A percentile compares a stretch with the other conserved stretches of the same genome.
Conservation (phyloP, 345 rosid species). For the Trapa incisa region DNA sequence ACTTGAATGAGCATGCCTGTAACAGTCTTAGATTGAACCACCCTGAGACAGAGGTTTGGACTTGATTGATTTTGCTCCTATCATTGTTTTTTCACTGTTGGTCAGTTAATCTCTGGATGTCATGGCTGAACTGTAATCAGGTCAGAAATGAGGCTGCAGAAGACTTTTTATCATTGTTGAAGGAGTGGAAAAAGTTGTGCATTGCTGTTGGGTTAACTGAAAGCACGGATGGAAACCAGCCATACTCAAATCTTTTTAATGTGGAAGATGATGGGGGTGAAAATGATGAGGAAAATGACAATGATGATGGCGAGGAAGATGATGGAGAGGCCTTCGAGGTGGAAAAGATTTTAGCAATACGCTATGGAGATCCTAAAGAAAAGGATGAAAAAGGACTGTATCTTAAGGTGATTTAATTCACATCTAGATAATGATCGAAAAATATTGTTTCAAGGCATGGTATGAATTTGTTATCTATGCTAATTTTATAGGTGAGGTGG, state of each 20-base stretch:
- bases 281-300: conserved; percentile 11
- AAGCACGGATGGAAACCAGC: conserved; percentile 12
- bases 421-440: neutral
- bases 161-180: conserved; percentile 38
- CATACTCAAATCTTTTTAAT: conserved; percentile 12
- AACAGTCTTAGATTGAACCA: conserved; percentile 49
- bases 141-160: conserved; percentile 59
- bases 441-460: neutral
- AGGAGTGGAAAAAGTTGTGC: conserved; percentile 57
- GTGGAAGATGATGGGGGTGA: conserved; percentile 13
- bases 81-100: neutral
- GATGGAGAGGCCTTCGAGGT: conserved; percentile 45
- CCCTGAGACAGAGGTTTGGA: conserved; percentile 40
- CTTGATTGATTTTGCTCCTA: neutral
- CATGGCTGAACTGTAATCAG: conserved; percentile 16
- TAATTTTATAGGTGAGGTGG: conserved; percentile 47
- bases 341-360: conserved; percentile 30
- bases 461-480: neutral
- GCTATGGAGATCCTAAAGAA: conserved; percentile 42
- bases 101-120: neutral
- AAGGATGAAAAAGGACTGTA: conserved; percentile 22
- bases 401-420: conserved; percentile 32
- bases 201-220: conserved; percentile 25
- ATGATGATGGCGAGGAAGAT: conserved; percentile 6
- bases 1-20: conserved; percentile 43